These are phyloP conservation scores for Phlebiopsis flavidoalba DNA, from an alignment of 768 basidiomycete species.

Conservation along the genomic window DNA sequence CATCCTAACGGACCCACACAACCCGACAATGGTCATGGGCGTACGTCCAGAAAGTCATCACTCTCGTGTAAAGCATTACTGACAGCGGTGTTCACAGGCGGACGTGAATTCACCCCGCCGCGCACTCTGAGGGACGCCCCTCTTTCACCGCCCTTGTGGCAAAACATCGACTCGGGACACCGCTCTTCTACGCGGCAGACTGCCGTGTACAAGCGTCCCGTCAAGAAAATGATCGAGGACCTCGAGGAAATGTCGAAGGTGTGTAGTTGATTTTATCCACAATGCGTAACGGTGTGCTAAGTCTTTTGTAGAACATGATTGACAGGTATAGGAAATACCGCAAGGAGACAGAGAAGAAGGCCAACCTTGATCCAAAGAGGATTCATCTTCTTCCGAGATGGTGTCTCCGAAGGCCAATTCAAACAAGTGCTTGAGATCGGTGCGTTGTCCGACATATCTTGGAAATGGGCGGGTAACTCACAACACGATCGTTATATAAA, in stretches of 20 bases:
- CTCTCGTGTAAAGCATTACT: background rate
- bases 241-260: constrained; percentile 62
- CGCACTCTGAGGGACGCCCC: constrained; percentile 72
- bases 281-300: background rate
- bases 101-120: constrained; percentile 83
- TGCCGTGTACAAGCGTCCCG: constrained; percentile 63
- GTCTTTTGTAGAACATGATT: constrained; percentile 41
- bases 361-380: constrained; percentile 48
- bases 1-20: constrained; percentile 59
- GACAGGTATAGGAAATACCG: constrained; percentile 56
- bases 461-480: background rate
- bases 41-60: constrained; percentile 14
- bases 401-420: constrained; percentile 56
- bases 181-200: constrained; percentile 63
- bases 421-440: constrained; percentile 46
- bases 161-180: constrained; percentile 71
- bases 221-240: constrained; percentile 74
- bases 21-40: constrained; percentile 81
- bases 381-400: constrained; percentile 73
- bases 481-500: background rate
- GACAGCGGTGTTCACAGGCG: constrained; percentile 34
- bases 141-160: constrained; percentile 80
- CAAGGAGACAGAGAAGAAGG: constrained; percentile 44
- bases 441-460: constrained; percentile 20
- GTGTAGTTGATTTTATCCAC: constrained; percentile 3